These are phyloP conservation scores for Jackrogersella minutella DNA, from an alignment of 495 filamentous ascomycete genomes.

Conservation along the genomic window DNA sequence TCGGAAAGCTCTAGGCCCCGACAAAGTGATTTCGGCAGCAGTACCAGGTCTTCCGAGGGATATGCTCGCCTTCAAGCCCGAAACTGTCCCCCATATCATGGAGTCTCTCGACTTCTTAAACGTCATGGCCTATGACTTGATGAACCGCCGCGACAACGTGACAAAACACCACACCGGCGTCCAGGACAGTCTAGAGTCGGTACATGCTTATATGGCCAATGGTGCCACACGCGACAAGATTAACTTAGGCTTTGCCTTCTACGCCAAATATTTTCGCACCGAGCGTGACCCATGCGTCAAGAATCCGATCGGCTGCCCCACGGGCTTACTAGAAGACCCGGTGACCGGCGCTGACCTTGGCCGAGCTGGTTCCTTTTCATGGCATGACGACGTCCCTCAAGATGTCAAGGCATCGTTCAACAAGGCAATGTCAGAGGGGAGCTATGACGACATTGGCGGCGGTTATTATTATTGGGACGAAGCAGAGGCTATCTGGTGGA, in stretches of 20 bases:
- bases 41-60: constrained; percentile 72
- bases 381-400: constrained; percentile 58
- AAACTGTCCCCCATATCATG: constrained; percentile 69
- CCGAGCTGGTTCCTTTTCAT: constrained; percentile 68
- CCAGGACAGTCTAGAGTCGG: constrained; percentile 58
- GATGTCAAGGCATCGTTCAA: constrained; percentile 58
- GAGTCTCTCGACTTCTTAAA: constrained; percentile 75
- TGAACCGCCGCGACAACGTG: constrained; percentile 75
- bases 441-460: constrained; percentile 65
- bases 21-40: constrained; percentile 73
- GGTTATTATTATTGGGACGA: constrained; percentile 76
- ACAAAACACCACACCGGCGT: constrained; percentile 74
- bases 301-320: constrained; percentile 67
- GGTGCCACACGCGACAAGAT: constrained; percentile 65
- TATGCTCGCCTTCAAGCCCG: constrained; percentile 76
- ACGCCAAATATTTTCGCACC: constrained; percentile 75
- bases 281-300: constrained; percentile 58
- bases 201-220: constrained; percentile 67
- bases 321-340: constrained; percentile 69
- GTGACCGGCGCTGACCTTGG: constrained; percentile 70
- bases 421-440: constrained; percentile 61
- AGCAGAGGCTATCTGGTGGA: constrained; percentile 71
- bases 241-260: constrained; percentile 80
- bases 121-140: constrained; percentile 82
- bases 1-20: constrained; percentile 64